phyloP scores from a whole-genome alignment of 2,329 filamentous ascomycete species.

The Sporothrix sp. region DNA sequence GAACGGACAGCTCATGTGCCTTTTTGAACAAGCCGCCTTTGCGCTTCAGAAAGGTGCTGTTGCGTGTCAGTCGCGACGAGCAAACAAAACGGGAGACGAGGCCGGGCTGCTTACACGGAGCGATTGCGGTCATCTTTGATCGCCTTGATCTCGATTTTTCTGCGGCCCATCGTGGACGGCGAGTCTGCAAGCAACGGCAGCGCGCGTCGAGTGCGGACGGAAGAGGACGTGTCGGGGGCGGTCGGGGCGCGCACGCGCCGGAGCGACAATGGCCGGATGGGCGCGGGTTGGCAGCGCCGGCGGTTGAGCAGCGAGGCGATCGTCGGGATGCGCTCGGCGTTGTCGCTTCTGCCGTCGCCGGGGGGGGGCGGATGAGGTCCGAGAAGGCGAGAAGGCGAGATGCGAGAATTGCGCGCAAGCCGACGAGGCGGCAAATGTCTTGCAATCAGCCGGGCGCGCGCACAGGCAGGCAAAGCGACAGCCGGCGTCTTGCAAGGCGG shows the following conservation, averaged over 20 bases:
- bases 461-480: not conserved
- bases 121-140: slow-evolving; percentile 98
- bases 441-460: not conserved
- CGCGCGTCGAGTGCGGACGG: not conserved
- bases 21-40: slow-evolving; percentile 99
- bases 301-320: not conserved
- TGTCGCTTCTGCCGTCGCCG: too few species aligned
- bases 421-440: slow-evolving; percentile 1
- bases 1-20: slow-evolving; percentile 93
- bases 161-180: slow-evolving; percentile 65
- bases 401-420: not conserved
- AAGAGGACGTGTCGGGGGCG: not conserved
- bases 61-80: not conserved
- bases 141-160: slow-evolving; percentile 99
- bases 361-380: not conserved
- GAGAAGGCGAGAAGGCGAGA: not conserved
- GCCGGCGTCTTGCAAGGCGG: too few species aligned
- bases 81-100: not conserved
- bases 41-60: slow-evolving; percentile 92
- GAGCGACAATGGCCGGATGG: not conserved
- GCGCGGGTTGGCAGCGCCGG: too few species aligned
- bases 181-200: slow-evolving; percentile 3
- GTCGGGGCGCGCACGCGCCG: not conserved
- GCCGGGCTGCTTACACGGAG: slow-evolving; percentile 64
- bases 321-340: too few species aligned